Evolutionary conservation across 2,329 filamentous ascomycete species (phyloP), one percentile per base, ranked within the genome.

Genomic region (Verticillium klebahnii): DNA sequence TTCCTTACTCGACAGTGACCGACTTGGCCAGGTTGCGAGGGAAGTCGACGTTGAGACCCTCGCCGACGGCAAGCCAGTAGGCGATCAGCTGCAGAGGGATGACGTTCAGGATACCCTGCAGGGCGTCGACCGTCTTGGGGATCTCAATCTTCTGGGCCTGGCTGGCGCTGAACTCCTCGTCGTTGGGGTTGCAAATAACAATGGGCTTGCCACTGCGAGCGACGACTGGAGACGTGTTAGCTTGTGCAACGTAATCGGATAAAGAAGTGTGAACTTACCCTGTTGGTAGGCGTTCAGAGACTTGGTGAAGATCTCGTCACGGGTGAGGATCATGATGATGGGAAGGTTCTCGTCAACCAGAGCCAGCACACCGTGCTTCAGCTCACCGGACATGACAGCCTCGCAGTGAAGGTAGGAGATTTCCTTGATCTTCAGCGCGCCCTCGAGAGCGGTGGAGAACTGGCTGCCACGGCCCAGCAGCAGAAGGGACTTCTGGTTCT

Each of bases 201-300:
- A 99, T 99, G 65, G 95, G 95, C 77, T 95, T 94, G 73, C 95
- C 95, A 72, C 89, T 87, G 76, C 95, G 94, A 69, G 95, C 95
- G 83, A 97, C 94, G 73, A 99, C 95, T 92, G 65, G 62, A 52
- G 25, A 17, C 17, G 25, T 65, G 17, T 59, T 31, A 54, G 55
- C 40, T 11, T 11, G n/a, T 56, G 59, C 56, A 61, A 39, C 54
- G 23, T 9, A 15, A 60, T 32, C 2, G 23, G n/a, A 29, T 39
- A n/a, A 15, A n/a, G 19, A 29, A 36, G 11, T 3, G 25, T 45
- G 52, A 36, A 6, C 84, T 75, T 82, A 91, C 89, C 89, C 84
- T 99, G 95, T 81, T 99, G 95, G 79, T 98, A 99, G 71, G 95
- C 95, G 78, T 99, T 99, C 73, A 99, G 85, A n/a, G 95, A 98